Evolutionary conservation across 192 early-diverging fungal genomes (phyloP).

Genomic region (Entomortierella chlamydospora): DNA sequence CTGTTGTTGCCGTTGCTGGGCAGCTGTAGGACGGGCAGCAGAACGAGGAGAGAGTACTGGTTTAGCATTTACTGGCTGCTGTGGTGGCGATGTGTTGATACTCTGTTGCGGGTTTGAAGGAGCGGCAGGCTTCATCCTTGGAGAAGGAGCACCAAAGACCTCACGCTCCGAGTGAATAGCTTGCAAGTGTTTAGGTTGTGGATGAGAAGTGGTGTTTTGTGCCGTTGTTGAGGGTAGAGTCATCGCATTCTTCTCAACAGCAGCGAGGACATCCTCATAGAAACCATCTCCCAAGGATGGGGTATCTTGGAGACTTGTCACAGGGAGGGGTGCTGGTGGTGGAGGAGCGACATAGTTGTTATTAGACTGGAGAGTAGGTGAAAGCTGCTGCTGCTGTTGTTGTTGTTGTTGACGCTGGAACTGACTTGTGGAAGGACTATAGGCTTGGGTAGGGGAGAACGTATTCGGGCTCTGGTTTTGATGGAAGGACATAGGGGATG

Average conservation of each 20-base stretch:
- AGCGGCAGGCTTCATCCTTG: conserved; percentile 25
- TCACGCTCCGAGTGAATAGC: conserved; percentile 8
- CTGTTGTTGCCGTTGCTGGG: conserved; percentile 17
- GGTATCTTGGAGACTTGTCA: background rate
- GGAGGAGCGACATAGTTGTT: conserved; percentile 22
- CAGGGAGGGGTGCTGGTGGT: background rate
- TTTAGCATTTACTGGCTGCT: background rate
- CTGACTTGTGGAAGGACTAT: conserved; percentile 1
- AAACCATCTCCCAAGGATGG: conserved; percentile 32
- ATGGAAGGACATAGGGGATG: background rate
- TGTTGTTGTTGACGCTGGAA: conserved; percentile 18
- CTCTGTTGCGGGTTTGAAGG: background rate
- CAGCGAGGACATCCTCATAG: conserved; percentile 47
- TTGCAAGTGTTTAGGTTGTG: conserved; percentile 10
- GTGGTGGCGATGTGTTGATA: background rate
- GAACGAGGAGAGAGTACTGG: conserved; percentile 18
- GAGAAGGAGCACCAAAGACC: conserved; percentile 48
- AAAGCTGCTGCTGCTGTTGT: conserved; percentile 18
- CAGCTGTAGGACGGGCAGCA: conserved; percentile 10
- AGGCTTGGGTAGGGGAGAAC: conserved; percentile 21
- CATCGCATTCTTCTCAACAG: conserved; percentile 31
- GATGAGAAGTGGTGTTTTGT: conserved; percentile 15
- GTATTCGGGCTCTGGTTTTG: background rate
- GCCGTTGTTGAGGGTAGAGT: conserved; percentile 4
- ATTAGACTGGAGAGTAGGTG: no score